Conservation (phyloP, 495 filamentous ascomycete genomes). For the Hypomontagnella monticulosa region DNA sequence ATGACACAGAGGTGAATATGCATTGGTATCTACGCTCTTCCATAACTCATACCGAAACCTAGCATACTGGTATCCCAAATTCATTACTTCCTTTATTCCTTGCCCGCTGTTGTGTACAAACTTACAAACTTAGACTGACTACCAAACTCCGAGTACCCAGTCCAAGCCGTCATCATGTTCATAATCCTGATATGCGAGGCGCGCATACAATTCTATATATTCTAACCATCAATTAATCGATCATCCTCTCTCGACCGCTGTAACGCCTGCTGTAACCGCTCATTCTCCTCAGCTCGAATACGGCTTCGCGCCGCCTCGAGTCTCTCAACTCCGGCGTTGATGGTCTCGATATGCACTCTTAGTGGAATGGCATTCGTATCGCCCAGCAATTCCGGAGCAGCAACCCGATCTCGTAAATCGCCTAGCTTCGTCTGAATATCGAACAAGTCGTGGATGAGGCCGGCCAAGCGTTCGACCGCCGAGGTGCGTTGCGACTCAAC, state of each 20-base stretch:
- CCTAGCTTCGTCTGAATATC: conserved; percentile 72
- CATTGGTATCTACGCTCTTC: neutral
- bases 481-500: conserved; percentile 67
- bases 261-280: conserved; percentile 62
- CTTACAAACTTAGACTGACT: neutral
- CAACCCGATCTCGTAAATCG: conserved; percentile 72
- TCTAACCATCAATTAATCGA: conserved; percentile 41
- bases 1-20: neutral
- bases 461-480: conserved; percentile 67
- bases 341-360: conserved; percentile 73
- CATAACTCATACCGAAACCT: neutral
- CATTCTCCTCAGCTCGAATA: conserved; percentile 66
- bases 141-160: conserved; percentile 13
- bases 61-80: neutral
- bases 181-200: neutral
- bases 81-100: neutral
- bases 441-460: conserved; percentile 69
- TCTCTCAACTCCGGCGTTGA: conserved; percentile 71
- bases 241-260: conserved; percentile 51
- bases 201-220: neutral
- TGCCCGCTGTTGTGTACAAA: conserved; percentile 5
- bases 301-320: conserved; percentile 66
- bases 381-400: conserved; percentile 63
- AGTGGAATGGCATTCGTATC: conserved; percentile 62
- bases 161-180: neutral